Evolutionary conservation across 2,329 filamentous ascomycete genomes (phyloP).

Genomic region (Plenodomus tracheiphilus): DNA sequence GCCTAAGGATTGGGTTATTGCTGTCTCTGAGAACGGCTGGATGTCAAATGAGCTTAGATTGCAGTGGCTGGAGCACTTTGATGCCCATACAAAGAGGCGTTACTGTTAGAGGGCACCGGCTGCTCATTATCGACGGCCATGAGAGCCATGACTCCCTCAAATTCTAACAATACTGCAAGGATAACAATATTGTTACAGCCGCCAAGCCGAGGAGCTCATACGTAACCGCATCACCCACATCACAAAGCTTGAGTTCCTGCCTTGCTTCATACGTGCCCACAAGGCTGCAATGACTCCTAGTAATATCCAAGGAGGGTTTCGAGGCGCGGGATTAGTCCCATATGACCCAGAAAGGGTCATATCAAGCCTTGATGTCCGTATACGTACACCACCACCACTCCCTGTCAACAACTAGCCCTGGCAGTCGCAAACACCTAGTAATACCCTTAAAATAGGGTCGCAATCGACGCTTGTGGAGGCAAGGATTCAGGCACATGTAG

Average conservation of each 20-base stretch:
- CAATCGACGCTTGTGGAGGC: slow-evolving; percentile 13
- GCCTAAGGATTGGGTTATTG: slow-evolving; percentile 2
- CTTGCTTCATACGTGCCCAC: no score
- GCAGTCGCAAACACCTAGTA: slow-evolving; percentile 19
- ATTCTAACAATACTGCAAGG: no score
- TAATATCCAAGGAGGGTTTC: slow-evolving; percentile 36
- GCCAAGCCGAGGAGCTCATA: no score
- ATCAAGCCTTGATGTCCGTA: slow-evolving; percentile 30
- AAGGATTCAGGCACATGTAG: slow-evolving; percentile 7
- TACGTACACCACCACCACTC: slow-evolving; percentile 15
- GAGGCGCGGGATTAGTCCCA: slow-evolving; percentile 36
- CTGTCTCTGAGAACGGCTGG: slow-evolving; percentile 30
- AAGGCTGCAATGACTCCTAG: slow-evolving; percentile 22
- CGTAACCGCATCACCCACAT: slow-evolving; percentile 35
- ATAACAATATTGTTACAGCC: no score
- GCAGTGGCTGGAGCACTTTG: slow-evolving; percentile 42
- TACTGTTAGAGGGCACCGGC: no score
- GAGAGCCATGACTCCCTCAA: no score
- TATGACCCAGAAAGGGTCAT: slow-evolving; percentile 38
- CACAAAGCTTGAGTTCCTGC: no score
- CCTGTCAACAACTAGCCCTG: slow-evolving; percentile 9
- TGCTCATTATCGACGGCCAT: no score
- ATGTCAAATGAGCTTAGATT: slow-evolving; percentile 41
- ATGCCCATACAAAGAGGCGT: no score
- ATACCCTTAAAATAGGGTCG: slow-evolving; percentile 12